Evolutionary conservation across 2,329 filamentous ascomycete genomes (phyloP).

Genomic region (Cladobotryum protrusum): DNA sequence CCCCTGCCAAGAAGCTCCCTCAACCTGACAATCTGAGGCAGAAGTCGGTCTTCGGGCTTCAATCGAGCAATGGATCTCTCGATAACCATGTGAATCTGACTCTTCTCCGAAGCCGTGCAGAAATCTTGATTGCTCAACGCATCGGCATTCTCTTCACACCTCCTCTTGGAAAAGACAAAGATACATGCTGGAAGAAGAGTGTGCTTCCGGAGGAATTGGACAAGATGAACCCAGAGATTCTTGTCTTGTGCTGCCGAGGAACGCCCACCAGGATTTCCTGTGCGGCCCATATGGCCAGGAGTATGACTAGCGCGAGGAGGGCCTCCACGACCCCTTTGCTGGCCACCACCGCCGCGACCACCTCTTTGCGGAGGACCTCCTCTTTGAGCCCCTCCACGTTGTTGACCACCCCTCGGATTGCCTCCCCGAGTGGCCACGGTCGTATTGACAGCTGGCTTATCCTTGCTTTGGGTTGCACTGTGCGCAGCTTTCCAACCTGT

Average conservation of each 20-base stretch:
- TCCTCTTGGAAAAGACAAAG: slow-evolving; percentile 97
- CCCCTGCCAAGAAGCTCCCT: slow-evolving; percentile 80
- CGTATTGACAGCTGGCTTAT: slow-evolving; percentile 56
- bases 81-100: slow-evolving; percentile 93
- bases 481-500: slow-evolving; percentile 95
- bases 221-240: slow-evolving; percentile 92
- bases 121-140: slow-evolving; percentile 94
- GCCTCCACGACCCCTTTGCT: slow-evolving; percentile 46
- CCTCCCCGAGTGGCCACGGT: slow-evolving; percentile 33
- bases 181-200: slow-evolving; percentile 88
- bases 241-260: slow-evolving; percentile 90
- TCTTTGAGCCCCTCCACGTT: slow-evolving; percentile 37
- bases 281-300: slow-evolving; percentile 83
- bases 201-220: slow-evolving; percentile 83
- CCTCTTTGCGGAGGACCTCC: slow-evolving; percentile 38
- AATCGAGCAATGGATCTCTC: slow-evolving; percentile 89
- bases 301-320: slow-evolving; percentile 54
- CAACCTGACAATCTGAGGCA: slow-evolving; percentile 89
- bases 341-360: slow-evolving; percentile 44
- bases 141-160: slow-evolving; percentile 95
- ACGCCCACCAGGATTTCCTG: slow-evolving; percentile 76
- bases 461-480: slow-evolving; percentile 69
- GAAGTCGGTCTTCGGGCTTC: slow-evolving; percentile 77
- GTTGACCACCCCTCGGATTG: slow-evolving; percentile 33
- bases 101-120: slow-evolving; percentile 89